A percentile compares a stretch with the other conserved stretches of the same genome.
Evolutionary conservation across 805 yeast species (phyloP).

Genomic region (Lipomyces orientalis): DNA sequence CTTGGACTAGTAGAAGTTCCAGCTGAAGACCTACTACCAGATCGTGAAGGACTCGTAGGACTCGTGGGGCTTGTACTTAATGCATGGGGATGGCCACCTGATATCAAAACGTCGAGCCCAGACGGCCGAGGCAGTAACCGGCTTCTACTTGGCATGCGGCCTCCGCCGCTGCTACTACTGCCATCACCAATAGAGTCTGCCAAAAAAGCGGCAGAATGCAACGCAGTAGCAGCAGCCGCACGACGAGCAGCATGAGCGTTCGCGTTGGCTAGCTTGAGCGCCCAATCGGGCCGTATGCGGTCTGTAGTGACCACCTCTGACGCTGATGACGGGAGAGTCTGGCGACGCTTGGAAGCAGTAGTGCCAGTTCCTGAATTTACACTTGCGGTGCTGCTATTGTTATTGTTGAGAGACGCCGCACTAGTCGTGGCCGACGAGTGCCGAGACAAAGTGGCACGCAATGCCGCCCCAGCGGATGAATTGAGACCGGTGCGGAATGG

Average conservation of each 20-base stretch:
- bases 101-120: constrained; percentile 21
- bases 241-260: constrained; percentile 78
- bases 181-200: constrained; percentile 43
- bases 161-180: constrained; percentile 8
- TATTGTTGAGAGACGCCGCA: constrained; percentile 20
- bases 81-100: not conserved
- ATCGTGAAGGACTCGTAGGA: constrained; percentile 4
- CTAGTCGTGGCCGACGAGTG: constrained; percentile 30
- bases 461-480: constrained; percentile 22
- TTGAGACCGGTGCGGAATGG: constrained; percentile 55
- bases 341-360: constrained; percentile 15
- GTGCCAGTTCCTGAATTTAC: constrained; percentile 25
- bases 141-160: constrained; percentile 9
- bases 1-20: constrained; percentile 11
- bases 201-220: constrained; percentile 84
- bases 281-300: constrained; percentile 92
- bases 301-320: constrained; percentile 80
- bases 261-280: constrained; percentile 70
- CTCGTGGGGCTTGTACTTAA: constrained; percentile 3
- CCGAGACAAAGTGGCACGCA: constrained; percentile 31
- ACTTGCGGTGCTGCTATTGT: not conserved
- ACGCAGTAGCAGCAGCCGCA: constrained; percentile 92
- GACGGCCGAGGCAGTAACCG: constrained; percentile 35
- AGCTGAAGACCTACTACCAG: constrained; percentile 11
- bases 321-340: constrained; percentile 65